Evolutionary conservation across 768 basidiomycete species (phyloP).

Genomic region (Tricholoma flavovirens): DNA sequence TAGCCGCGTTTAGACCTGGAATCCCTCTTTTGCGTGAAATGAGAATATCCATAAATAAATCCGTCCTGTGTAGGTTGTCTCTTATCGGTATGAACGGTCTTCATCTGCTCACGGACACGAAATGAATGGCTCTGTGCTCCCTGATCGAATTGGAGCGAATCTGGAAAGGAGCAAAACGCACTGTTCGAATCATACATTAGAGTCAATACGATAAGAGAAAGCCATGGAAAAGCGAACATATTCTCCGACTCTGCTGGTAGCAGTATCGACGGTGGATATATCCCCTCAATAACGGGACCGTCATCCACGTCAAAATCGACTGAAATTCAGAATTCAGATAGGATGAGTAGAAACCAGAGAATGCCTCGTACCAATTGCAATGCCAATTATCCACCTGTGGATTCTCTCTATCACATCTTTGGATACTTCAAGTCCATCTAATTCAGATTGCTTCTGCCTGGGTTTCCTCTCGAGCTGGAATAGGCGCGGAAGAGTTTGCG

Average conservation of each 20-base stretch:
- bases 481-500: constrained; percentile 41
- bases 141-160: constrained; percentile 80
- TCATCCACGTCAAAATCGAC: constrained; percentile 88
- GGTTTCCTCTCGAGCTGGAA: constrained; percentile 25
- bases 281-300: constrained; percentile 69
- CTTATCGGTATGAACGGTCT: constrained; percentile 20
- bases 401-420: constrained; percentile 42
- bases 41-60: constrained; percentile 71
- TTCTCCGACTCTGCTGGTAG: constrained; percentile 71
- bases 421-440: constrained; percentile 42
- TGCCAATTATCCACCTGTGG: constrained; percentile 60
- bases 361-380: constrained; percentile 51
- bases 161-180: constrained; percentile 90
- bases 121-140: constrained; percentile 84
- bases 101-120: constrained; percentile 58
- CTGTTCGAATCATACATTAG: constrained; percentile 33
- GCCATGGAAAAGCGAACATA: constrained; percentile 50
- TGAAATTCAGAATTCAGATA: constrained; percentile 20
- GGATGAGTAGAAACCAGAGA: background rate
- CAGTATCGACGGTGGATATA: constrained; percentile 64
- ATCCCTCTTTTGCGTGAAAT: constrained; percentile 71
- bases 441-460: constrained; percentile 27
- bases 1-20: constrained; percentile 69
- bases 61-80: constrained; percentile 47
- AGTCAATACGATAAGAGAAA: background rate